Evolutionary conservation across 2,329 filamentous ascomycete species (phyloP).

Genomic region (Aspergillus sergii): DNA sequence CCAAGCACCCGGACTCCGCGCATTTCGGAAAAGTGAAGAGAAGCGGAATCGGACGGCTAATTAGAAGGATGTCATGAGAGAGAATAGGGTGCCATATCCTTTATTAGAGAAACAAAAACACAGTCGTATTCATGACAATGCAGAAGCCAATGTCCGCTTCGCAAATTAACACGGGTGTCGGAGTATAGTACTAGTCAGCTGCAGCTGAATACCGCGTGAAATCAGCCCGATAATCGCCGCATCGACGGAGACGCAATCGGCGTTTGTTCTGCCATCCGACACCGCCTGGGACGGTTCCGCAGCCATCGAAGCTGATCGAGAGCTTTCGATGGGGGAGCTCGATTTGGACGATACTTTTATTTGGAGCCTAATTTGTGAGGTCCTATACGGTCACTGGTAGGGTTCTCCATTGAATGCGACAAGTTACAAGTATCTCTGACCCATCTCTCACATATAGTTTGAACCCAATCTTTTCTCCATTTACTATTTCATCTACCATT

Average conservation of each 20-base stretch:
- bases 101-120: slow-evolving; percentile 19
- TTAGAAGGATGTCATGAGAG: slow-evolving; percentile 29
- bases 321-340: slow-evolving; percentile 27
- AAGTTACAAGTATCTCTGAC: not conserved
- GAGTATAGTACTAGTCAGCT: slow-evolving; percentile 1
- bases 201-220: slow-evolving; percentile 10
- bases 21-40: slow-evolving; percentile 37
- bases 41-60: slow-evolving; percentile 26
- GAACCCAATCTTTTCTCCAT: not conserved
- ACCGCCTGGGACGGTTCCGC: slow-evolving; percentile 28
- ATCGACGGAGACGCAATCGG: slow-evolving; percentile 20
- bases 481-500: not conserved
- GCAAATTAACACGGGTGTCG: slow-evolving; percentile 6
- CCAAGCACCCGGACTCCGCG: slow-evolving; percentile 45
- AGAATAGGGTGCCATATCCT: slow-evolving; percentile 36
- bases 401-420: not conserved
- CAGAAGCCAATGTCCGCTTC: slow-evolving; percentile 5
- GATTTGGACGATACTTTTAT: not conserved
- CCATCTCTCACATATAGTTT: not conserved
- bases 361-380: not conserved
- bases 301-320: slow-evolving; percentile 36
- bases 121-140: slow-evolving; percentile 22
- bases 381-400: not conserved
- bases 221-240: slow-evolving; percentile 16
- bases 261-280: slow-evolving; percentile 27